Evolutionary conservation across 2,329 filamentous ascomycete genomes (phyloP).

Genomic region (Geosmithia flava): DNA sequence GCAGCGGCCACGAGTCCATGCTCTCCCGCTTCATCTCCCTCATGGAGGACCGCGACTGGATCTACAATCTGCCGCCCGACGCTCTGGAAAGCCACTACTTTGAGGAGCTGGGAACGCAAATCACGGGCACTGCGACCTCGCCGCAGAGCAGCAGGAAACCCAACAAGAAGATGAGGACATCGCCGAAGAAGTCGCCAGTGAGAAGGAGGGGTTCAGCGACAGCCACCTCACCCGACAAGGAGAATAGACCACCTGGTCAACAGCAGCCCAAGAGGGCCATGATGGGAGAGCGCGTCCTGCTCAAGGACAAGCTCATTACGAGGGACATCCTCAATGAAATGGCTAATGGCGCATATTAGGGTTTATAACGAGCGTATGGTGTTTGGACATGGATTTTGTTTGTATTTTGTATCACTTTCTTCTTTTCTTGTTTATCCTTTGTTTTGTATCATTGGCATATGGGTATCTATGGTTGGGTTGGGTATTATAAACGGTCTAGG

Average conservation of each 20-base stretch:
- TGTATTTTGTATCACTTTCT: no score
- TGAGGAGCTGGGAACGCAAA: slow-evolving; percentile 41
- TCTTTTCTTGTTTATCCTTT: background rate
- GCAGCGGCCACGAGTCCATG: slow-evolving; percentile 60
- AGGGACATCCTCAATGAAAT: slow-evolving; percentile 69
- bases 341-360: slow-evolving; percentile 28
- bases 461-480: background rate
- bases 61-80: slow-evolving; percentile 55
- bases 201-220: background rate
- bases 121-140: slow-evolving; percentile 19
- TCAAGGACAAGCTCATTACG: slow-evolving; percentile 57
- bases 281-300: slow-evolving; percentile 46
- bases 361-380: background rate
- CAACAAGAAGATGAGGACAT: slow-evolving; percentile 11
- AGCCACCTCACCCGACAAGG: slow-evolving; percentile 18
- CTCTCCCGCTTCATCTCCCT: slow-evolving; percentile 63
- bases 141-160: slow-evolving; percentile 11
- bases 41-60: slow-evolving; percentile 70
- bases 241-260: slow-evolving; percentile 21
- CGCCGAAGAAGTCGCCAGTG: slow-evolving; percentile 5
- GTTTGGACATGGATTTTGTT: background rate
- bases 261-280: slow-evolving; percentile 42
- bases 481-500: background rate
- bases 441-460: background rate
- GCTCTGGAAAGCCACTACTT: slow-evolving; percentile 59